Evolutionary conservation across 345 rosid genomes (phyloP), one percentile per base, ranked within the genome.

Genomic region (Tarenaya hassleriana): DNA sequence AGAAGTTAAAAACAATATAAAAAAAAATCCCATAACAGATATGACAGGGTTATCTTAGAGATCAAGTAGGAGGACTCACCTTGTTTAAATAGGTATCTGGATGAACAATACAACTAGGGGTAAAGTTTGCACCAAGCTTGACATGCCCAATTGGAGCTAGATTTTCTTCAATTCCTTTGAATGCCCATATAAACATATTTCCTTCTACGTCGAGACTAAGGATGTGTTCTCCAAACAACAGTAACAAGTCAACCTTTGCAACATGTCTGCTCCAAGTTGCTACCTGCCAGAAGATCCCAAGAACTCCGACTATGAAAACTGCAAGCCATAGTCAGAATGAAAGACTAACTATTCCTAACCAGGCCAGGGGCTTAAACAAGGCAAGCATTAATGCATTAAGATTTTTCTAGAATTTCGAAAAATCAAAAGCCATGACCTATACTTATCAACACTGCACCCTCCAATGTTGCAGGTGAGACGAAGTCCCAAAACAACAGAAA

Each of bases 51-150:
- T n/a, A n/a, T n/a, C n/a, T n/a, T n/a, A n/a, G n/a, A n/a, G n/a
- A n/a, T n/a, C n/a, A n/a, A n/a, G n/a, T n/a, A n/a, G 38, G 8
- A 44, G 11, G 17, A 41, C 20, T 66, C 54, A 88, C 98, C 91
- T 88, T 92, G 69, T 92, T 92, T 15, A 88, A 48, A 69, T 92
- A 85, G 56, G 98, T 92, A 60, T 92, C 95, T 12, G 97, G 98
- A 53, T 92, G 98, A 74, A 85, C 76, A 57, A 92, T 67, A 69
- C 85, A 83, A 12, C 76, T 73, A 13, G 98, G 97, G 35, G 71
- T 81, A 64, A 83, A 88, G 12, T 70, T 69, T 31, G 61, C 70
- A 58, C 65, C 70, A 12, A 92, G 69, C 60, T 72, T 38, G 42
- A 88, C 68, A 52, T 79, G 87, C 10, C 84, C 95, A 66, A 74